Evolutionary conservation across 805 yeast species (phyloP).

Genomic region (Candida endomychidarum): DNA sequence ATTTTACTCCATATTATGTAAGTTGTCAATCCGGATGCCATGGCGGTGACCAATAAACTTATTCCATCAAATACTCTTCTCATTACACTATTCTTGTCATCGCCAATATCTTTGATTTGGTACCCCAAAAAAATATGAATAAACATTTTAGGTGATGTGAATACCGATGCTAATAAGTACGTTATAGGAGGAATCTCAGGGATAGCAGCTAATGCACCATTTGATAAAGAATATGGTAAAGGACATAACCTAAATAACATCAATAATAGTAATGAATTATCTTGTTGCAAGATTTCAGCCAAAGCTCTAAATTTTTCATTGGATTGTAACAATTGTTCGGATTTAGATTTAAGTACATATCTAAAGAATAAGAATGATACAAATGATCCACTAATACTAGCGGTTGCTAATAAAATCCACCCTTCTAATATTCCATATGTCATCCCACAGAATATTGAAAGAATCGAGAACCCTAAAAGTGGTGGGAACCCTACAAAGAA

Average conservation of each 20-base stretch:
- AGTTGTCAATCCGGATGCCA: constrained; percentile 59
- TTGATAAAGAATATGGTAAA: constrained; percentile 86
- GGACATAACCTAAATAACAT: constrained; percentile 84
- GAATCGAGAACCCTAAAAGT: constrained; percentile 72
- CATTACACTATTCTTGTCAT: constrained; percentile 45
- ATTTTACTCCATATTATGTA: constrained; percentile 63
- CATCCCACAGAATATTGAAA: constrained; percentile 72
- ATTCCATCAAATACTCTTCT: constrained; percentile 61
- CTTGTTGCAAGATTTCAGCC: constrained; percentile 69
- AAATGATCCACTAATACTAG: constrained; percentile 72
- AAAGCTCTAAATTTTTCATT: constrained; percentile 73
- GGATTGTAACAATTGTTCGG: constrained; percentile 56
- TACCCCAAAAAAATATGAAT: constrained; percentile 77
- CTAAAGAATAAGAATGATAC: constrained; percentile 71
- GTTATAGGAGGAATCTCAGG: constrained; percentile 66
- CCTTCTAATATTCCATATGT: constrained; percentile 79
- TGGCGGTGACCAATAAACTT: constrained; percentile 57
- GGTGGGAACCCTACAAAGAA: constrained; percentile 87
- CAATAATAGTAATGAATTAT: constrained; percentile 55
- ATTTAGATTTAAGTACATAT: constrained; percentile 53
- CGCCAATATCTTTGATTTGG: constrained; percentile 68
- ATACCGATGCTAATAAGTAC: constrained; percentile 66
- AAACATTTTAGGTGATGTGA: constrained; percentile 82
- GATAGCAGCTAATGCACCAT: constrained; percentile 88
- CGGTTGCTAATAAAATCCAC: constrained; percentile 71